Evolutionary conservation across 371 early-diverging fungal genomes (phyloP).

Genomic region (Mortierella sp.): DNA sequence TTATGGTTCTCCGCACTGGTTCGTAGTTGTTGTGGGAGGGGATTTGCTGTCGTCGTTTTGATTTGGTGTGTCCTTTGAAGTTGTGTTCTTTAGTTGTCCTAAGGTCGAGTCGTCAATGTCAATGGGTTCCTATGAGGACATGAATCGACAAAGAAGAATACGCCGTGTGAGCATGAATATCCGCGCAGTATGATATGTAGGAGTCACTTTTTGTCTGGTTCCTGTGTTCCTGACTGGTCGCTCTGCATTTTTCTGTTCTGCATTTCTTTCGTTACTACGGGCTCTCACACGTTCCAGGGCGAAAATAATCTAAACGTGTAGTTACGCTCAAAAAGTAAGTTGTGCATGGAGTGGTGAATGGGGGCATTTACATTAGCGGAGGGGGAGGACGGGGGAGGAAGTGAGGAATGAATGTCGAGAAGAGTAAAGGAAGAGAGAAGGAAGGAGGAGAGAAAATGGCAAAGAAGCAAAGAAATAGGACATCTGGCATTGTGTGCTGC

Average conservation of each 20-base stretch:
- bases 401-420: conserved; percentile 13
- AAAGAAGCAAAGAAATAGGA: not conserved
- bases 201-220: not conserved
- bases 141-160: not conserved
- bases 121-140: not conserved
- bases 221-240: not conserved
- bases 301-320: not conserved
- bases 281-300: not conserved
- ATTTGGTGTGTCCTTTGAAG: not conserved
- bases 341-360: not conserved
- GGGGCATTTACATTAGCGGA: conserved; percentile 3
- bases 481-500: not conserved
- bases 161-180: not conserved
- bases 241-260: not conserved
- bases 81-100: not conserved
- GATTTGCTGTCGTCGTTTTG: not conserved
- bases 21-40: not conserved
- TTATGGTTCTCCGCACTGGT: not conserved
- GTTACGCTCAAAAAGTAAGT: not conserved
- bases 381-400: not conserved
- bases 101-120: not conserved
- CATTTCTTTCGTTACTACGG: not conserved
- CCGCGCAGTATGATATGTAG: not conserved
- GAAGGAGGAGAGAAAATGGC: not conserved
- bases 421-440: not conserved